phyloP scores from a whole-genome alignment of 768 basidiomycete genomes.

The Macrolepiota dolichaula region DNA sequence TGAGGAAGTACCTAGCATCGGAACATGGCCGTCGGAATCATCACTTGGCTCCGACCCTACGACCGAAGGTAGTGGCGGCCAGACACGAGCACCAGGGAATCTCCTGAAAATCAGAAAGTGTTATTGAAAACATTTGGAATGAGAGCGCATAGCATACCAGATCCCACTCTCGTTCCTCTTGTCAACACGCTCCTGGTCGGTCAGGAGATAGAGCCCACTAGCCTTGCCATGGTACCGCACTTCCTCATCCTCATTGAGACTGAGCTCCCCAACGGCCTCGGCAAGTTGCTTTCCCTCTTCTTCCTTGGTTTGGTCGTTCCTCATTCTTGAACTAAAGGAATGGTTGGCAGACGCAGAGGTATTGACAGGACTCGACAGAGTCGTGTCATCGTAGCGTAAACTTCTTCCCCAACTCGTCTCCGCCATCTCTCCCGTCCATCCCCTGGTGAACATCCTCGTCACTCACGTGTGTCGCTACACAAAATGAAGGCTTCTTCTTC shows the following conservation, averaged over 20 bases:
- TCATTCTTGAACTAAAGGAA: not conserved
- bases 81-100: constrained; percentile 86
- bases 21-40: constrained; percentile 18
- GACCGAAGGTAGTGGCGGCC: constrained; percentile 59
- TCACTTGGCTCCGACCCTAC: constrained; percentile 26
- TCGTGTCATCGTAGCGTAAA: constrained; percentile 21
- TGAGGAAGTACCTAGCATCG: not conserved
- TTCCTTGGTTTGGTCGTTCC: constrained; percentile 13
- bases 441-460: constrained; percentile 26
- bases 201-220: constrained; percentile 75
- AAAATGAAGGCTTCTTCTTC: not conserved
- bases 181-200: constrained; percentile 56
- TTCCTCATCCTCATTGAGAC: constrained; percentile 83
- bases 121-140: constrained; percentile 5
- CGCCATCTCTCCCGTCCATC: constrained; percentile 50
- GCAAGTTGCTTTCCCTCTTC: constrained; percentile 42
- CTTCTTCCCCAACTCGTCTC: constrained; percentile 30
- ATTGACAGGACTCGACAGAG: constrained; percentile 16
- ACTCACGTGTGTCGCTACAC: constrained; percentile 17
- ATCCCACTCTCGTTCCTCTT: constrained; percentile 72
- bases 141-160: constrained; percentile 43
- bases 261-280: constrained; percentile 81
- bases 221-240: constrained; percentile 86
- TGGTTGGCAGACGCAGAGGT: constrained; percentile 1
- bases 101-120: constrained; percentile 41